Evolutionary conservation across 2,329 filamentous ascomycete genomes (phyloP).

Genomic region (Bimuria novae-zelandiae): DNA sequence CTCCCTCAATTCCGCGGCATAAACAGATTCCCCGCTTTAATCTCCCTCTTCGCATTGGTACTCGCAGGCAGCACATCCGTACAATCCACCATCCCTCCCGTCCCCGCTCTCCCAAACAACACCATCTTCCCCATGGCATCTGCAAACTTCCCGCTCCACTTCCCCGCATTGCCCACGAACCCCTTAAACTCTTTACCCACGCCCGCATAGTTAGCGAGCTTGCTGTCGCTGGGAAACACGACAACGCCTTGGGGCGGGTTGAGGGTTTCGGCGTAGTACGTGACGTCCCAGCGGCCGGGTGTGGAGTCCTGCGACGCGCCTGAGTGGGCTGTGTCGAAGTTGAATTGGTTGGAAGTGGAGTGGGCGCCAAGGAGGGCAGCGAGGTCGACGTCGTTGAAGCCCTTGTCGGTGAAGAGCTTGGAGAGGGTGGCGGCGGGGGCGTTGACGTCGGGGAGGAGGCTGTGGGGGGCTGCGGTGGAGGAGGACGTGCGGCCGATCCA

Average conservation of each 20-base stretch:
- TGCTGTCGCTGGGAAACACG: constrained; percentile 39
- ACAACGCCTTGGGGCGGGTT: constrained; percentile 27
- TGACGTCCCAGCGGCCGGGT: constrained; percentile 44
- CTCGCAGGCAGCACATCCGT: constrained; percentile 22
- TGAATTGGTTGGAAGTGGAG: constrained; percentile 45
- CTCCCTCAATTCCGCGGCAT: too few relatives aligned
- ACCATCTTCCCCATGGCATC: constrained; percentile 31
- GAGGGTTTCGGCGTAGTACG: constrained; percentile 33
- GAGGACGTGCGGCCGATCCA: constrained; percentile 55
- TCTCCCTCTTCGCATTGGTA: constrained; percentile 26
- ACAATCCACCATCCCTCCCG: constrained; percentile 24
- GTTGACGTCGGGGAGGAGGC: constrained; percentile 51
- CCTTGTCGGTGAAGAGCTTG: constrained; percentile 54
- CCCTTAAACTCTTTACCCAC: constrained; percentile 43
- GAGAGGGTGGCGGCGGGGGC: constrained; percentile 47
- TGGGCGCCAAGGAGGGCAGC: constrained; percentile 60
- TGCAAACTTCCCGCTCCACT: constrained; percentile 41
- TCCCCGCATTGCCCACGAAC: constrained; percentile 40
- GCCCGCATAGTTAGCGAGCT: constrained; percentile 28
- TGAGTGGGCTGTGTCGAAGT: constrained; percentile 27
- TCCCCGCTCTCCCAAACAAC: constrained; percentile 23
- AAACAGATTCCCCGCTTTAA: constrained; percentile 4
- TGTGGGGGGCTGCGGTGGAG: constrained; percentile 43
- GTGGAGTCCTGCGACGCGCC: constrained; percentile 53
- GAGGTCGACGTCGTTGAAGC: constrained; percentile 54